Evolutionary conservation across 1,284 basidiomycete genomes (phyloP), one percentile per base, ranked within the genome.

Genomic region (Cystobasidium pallidum): DNA sequence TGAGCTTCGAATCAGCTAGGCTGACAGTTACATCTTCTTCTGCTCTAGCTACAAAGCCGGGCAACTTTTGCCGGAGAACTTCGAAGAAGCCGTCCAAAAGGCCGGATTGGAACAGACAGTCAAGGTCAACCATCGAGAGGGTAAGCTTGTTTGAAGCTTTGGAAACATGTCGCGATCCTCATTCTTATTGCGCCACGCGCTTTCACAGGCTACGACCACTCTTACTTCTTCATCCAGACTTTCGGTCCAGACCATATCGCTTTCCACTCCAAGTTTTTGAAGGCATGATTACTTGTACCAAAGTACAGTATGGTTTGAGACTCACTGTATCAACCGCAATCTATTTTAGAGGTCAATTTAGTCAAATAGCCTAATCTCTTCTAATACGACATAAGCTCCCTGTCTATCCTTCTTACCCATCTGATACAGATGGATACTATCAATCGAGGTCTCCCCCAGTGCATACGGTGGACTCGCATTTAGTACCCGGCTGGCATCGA

Each of bases 41-140:
- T 3, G 6, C 3, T 21, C 13, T 76, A 97, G 94, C 80, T 90
- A 91, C 81, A 88, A 91, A 78, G 84, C 89, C 76, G 88, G 87
- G 17, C 93, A 97, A 81, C 85, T 99, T 11, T 86, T 92, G 55
- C 95, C 95, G 0, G 91, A 97, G 79, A 88, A 90, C 78, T 92
- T 99, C 79, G 81, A 90, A 70, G 86, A 88, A 76, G 91, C 89
- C 0, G 89, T 91, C 1, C 84, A 89, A 70, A 85, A 87, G 67
- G 85, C 87, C 8, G 90, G 90, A 0, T 86, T 90, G 76, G 86
- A 89, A 75, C 84, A 86, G n/a, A 87, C 91, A 79, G 90, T 97
- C 10, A 83, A 86, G 64, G 88, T 97, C 21, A 85, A 91, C 75
- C 85, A 87, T 75, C 92, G 95, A 72, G 89, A 91, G 2, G 54